Conservation (phyloP, 1,284 basidiomycete genomes). For the Apiotrichum domesticum region DNA sequence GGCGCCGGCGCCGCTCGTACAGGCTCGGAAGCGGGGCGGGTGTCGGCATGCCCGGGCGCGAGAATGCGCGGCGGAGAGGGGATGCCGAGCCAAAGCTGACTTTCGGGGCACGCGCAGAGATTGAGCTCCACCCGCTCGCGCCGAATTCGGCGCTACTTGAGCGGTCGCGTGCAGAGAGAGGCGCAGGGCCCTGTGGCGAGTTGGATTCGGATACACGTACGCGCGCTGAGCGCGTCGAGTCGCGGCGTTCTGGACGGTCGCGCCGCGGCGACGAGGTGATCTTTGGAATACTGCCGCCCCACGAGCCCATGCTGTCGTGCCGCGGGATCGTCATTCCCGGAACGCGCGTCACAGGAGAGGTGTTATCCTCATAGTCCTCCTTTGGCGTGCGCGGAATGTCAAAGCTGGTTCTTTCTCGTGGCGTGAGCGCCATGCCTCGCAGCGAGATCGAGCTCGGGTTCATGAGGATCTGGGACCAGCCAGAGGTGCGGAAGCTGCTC, state of each 20-base stretch:
- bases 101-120: conserved; percentile 8
- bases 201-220: background rate
- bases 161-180: background rate
- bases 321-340: conserved; percentile 5
- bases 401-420: conserved; percentile 31
- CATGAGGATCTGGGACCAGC: conserved; percentile 39
- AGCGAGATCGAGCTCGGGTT: conserved; percentile 33
- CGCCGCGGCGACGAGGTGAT: background rate
- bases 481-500: conserved; percentile 30
- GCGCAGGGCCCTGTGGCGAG: background rate
- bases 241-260: conserved; percentile 1
- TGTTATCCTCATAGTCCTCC: conserved; percentile 1
- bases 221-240: background rate
- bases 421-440: conserved; percentile 29
- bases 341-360: background rate
- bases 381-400: conserved; percentile 22
- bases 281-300: background rate
- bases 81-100: conserved; percentile 28
- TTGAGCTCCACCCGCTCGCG: conserved; percentile 1
- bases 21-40: background rate
- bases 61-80: conserved; percentile 20
- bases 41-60: background rate
- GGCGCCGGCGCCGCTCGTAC: conserved; percentile 6
- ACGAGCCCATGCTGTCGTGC: background rate
- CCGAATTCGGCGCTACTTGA: background rate